Evolutionary conservation across 257 asterid species (phyloP).

Genomic region (Plectranthus barbatus): DNA sequence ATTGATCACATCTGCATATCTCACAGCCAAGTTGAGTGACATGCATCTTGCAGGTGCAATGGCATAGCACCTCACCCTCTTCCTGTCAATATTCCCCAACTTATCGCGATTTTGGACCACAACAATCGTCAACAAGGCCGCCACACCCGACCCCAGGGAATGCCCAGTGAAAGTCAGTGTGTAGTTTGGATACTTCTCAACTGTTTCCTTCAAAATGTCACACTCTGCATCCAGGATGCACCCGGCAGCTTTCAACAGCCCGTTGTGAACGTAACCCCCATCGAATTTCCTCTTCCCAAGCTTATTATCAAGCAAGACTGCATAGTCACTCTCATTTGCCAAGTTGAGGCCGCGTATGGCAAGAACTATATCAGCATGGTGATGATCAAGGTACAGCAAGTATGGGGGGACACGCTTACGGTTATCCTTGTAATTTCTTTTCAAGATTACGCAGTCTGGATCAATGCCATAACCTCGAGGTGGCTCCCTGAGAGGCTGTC

Average conservation of each 20-base stretch:
- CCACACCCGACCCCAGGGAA: constrained; percentile 89
- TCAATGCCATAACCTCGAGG: constrained; percentile 63
- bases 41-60: constrained; percentile 91
- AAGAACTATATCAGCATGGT: constrained; percentile 66
- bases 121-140: constrained; percentile 57
- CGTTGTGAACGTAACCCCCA: constrained; percentile 83
- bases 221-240: constrained; percentile 52
- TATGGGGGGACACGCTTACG: constrained; percentile 62
- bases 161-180: constrained; percentile 78
- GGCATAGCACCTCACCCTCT: constrained; percentile 68
- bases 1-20: constrained; percentile 82
- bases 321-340: constrained; percentile 80
- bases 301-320: constrained; percentile 63
- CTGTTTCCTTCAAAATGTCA: constrained; percentile 47
- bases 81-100: constrained; percentile 64
- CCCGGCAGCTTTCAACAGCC: constrained; percentile 70
- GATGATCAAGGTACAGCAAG: constrained; percentile 67
- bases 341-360: constrained; percentile 83
- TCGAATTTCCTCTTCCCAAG: constrained; percentile 65
- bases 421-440: constrained; percentile 44
- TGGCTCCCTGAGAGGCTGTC: constrained; percentile 55
- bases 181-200: constrained; percentile 53
- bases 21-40: constrained; percentile 82
- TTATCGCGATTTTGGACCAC: constrained; percentile 50
- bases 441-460: constrained; percentile 45